phyloP scores from a whole-genome alignment of 2,329 filamentous ascomycete genomes.

The Aspergillus uvarum region DNA sequence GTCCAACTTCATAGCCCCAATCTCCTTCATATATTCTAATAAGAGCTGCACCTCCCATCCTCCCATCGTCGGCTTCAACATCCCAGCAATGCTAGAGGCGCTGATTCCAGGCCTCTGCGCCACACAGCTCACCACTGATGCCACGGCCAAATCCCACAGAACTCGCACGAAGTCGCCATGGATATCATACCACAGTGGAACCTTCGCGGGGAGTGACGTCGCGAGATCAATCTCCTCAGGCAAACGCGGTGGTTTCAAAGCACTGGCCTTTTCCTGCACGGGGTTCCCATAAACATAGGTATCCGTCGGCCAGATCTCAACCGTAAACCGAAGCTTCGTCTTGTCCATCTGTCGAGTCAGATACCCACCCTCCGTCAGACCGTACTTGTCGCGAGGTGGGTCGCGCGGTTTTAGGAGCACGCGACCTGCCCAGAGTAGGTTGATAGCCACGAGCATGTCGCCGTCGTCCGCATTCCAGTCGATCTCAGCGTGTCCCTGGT shows the following conservation, averaged over 20 bases:
- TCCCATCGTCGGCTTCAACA: constrained; percentile 41
- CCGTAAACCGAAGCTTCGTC: constrained; percentile 41
- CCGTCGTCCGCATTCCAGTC: constrained; percentile 44
- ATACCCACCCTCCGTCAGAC: constrained; percentile 49
- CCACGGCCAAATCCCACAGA: constrained; percentile 46
- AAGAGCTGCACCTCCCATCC: constrained; percentile 45
- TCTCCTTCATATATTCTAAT: constrained; percentile 42
- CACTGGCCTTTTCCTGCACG: constrained; percentile 20
- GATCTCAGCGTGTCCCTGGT: constrained; percentile 31
- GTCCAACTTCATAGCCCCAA: constrained; percentile 20
- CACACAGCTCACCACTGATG: constrained; percentile 44
- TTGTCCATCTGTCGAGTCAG: constrained; percentile 49
- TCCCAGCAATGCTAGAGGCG: constrained; percentile 34
- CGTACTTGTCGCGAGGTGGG: constrained; percentile 46
- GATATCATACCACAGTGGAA: constrained; percentile 52
- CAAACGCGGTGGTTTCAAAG: constrained; percentile 28
- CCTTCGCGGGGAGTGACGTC: constrained; percentile 25
- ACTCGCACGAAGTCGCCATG: constrained; percentile 37
- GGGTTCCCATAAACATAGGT: constrained; percentile 45
- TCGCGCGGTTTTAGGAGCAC: constrained; percentile 40
- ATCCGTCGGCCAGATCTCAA: constrained; percentile 40
- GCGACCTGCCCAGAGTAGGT: constrained; percentile 39
- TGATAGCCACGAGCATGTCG: constrained; percentile 44
- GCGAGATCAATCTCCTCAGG: constrained; percentile 8
- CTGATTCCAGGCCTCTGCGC: constrained; percentile 43